These are phyloP conservation scores for Tricholoma saponaceum DNA, from an alignment of 768 basidiomycete species.

Conservation along the genomic window DNA sequence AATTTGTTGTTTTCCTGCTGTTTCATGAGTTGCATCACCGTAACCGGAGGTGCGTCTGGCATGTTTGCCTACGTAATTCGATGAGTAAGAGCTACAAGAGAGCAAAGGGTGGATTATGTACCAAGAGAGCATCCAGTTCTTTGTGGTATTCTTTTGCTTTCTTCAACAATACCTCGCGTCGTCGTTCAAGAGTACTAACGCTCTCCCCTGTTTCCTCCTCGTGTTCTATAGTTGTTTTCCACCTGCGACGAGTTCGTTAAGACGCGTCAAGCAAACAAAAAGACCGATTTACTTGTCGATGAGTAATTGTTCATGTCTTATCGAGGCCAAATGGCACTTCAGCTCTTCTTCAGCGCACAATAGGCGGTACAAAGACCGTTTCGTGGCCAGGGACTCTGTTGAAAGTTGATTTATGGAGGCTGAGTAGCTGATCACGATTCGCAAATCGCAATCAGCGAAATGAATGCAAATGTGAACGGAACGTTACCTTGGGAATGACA, in stretches of 20 bases:
- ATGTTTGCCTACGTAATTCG: constrained; percentile 20
- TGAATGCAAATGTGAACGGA: neutral
- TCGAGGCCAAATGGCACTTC: constrained; percentile 24
- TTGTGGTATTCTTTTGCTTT: constrained; percentile 47
- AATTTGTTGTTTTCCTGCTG: constrained; percentile 34
- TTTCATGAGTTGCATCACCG: constrained; percentile 33
- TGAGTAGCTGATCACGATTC: constrained; percentile 32
- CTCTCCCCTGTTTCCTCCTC: constrained; percentile 22
- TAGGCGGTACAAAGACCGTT: constrained; percentile 30
- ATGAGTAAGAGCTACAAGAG: neutral
- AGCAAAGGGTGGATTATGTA: constrained; percentile 10
- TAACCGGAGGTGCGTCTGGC: constrained; percentile 26
- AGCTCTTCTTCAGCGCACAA: constrained; percentile 34
- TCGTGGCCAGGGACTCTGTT: constrained; percentile 24
- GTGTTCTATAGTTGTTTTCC: constrained; percentile 26
- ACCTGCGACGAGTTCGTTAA: constrained; percentile 21
- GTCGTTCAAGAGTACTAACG: constrained; percentile 29
- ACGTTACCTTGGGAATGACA: constrained; percentile 28
- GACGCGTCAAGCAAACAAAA: neutral
- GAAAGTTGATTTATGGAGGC: constrained; percentile 31
- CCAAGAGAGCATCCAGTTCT: constrained; percentile 32
- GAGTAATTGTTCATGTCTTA: constrained; percentile 31
- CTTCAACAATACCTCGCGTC: constrained; percentile 35
- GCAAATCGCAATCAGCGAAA: neutral
- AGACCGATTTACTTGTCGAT: constrained; percentile 31